Conservation (phyloP, 805 yeast genomes). For the Candida dajiaensis region DNA sequence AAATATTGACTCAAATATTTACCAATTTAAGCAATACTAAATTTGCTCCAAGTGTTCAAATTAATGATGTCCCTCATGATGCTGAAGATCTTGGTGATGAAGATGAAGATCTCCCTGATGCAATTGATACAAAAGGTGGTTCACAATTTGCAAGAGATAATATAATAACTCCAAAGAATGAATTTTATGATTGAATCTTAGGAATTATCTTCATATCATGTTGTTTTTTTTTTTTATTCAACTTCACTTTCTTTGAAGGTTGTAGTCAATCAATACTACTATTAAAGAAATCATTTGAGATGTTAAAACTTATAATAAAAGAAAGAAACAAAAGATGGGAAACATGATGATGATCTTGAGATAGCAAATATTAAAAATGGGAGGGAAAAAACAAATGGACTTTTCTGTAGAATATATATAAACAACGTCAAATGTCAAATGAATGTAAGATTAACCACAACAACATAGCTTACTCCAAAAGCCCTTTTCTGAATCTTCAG, state of each 20-base stretch:
- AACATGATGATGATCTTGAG: neutral
- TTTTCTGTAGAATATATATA: too few relatives aligned
- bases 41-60: constrained; percentile 89
- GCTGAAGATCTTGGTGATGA: constrained; percentile 23
- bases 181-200: constrained; percentile 53
- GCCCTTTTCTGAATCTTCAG: constrained; percentile 19
- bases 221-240: too few relatives aligned
- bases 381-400: too few relatives aligned
- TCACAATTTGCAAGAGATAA: constrained; percentile 79
- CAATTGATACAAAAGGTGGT: constrained; percentile 91
- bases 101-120: constrained; percentile 55
- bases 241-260: too few relatives aligned
- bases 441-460: constrained; percentile 14
- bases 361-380: neutral
- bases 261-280: too few relatives aligned
- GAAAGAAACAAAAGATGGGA: neutral
- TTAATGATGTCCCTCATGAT: constrained; percentile 83
- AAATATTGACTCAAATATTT: constrained; percentile 7
- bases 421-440: neutral
- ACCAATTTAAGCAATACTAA: constrained; percentile 65
- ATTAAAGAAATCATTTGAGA: neutral
- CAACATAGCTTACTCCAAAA: constrained; percentile 24
- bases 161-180: constrained; percentile 63
- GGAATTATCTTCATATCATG: too few relatives aligned
- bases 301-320: neutral